phyloP scores from a whole-genome alignment of 2,329 filamentous ascomycete species.

The Cytospora schulzeri region DNA sequence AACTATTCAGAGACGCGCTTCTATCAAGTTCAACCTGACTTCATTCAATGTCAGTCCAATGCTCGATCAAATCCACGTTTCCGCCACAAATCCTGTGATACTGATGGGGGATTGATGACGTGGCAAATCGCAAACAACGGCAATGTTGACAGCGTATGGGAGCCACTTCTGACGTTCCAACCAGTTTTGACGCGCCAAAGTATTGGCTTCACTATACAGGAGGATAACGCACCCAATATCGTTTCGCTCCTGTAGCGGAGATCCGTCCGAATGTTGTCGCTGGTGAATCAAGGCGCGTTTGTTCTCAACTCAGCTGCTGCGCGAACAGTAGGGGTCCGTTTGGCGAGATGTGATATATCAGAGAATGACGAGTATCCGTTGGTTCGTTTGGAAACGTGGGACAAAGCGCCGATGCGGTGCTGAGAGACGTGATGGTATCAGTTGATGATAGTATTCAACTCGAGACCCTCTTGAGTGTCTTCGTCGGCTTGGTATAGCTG shows the following conservation, averaged over 20 bases:
- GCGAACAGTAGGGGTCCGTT: not conserved
- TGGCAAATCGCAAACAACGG: conserved; percentile 13
- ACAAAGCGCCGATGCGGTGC: not conserved
- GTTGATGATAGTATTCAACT: not conserved
- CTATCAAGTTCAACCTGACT: conserved; percentile 20
- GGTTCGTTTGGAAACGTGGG: not conserved
- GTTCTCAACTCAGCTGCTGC: not conserved
- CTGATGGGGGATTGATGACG: conserved; percentile 11
- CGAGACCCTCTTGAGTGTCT: not conserved
- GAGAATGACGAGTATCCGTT: not conserved
- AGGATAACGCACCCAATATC: conserved; percentile 15
- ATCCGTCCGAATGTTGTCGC: conserved; percentile 1
- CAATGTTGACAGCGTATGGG: conserved; percentile 5
- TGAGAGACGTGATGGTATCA: not conserved
- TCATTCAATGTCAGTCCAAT: conserved; percentile 24
- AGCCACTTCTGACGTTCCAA: conserved; percentile 2
- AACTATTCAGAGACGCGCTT: conserved; percentile 26
- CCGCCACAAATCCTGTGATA: not conserved
- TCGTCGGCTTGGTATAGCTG: not conserved
- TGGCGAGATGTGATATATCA: not conserved
- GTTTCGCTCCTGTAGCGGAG: not conserved
- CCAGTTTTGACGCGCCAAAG: not conserved
- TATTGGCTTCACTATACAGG: not conserved
- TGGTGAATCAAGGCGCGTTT: not conserved
- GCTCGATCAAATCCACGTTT: not conserved